A percentile compares a stretch with the other conserved stretches of the same genome.
phyloP scores from a whole-genome alignment of 768 basidiomycete species.

The Suillus tomentosus region DNA sequence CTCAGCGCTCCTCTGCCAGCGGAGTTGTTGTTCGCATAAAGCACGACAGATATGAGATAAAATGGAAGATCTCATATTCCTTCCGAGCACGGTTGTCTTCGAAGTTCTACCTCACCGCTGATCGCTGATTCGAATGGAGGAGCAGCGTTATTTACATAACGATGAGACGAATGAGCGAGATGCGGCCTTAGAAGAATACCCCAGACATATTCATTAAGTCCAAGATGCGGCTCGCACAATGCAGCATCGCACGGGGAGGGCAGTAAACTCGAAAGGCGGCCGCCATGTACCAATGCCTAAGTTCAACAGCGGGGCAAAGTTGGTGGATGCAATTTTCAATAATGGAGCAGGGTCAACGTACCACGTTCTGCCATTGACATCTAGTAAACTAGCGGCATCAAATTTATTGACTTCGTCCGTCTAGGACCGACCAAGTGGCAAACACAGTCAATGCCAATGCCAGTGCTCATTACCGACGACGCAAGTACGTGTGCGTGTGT shows the following conservation, averaged over 20 bases:
- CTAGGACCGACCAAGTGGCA: background rate
- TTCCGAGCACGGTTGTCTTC: background rate
- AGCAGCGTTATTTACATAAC: background rate
- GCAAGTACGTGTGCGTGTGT: background rate
- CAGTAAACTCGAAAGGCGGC: background rate
- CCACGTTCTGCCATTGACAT: background rate
- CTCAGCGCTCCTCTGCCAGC: background rate
- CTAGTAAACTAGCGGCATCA: background rate
- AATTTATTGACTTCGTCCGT: background rate
- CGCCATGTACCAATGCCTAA: background rate
- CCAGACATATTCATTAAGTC: background rate
- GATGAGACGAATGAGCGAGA: background rate
- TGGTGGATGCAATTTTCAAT: background rate
- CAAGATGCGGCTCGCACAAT: background rate
- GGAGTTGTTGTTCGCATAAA: background rate
- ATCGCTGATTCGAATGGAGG: background rate
- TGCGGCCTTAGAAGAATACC: background rate
- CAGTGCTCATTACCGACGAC: background rate
- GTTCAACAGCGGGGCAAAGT: background rate
- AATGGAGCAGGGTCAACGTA: background rate
- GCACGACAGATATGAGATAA: background rate
- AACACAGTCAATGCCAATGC: background rate
- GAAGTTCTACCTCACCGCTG: background rate
- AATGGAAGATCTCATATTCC: background rate
- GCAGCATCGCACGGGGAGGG: background rate